These are phyloP conservation scores for Trapa incisa DNA, from an alignment of 345 rosid genomes.

Conservation along the genomic window DNA sequence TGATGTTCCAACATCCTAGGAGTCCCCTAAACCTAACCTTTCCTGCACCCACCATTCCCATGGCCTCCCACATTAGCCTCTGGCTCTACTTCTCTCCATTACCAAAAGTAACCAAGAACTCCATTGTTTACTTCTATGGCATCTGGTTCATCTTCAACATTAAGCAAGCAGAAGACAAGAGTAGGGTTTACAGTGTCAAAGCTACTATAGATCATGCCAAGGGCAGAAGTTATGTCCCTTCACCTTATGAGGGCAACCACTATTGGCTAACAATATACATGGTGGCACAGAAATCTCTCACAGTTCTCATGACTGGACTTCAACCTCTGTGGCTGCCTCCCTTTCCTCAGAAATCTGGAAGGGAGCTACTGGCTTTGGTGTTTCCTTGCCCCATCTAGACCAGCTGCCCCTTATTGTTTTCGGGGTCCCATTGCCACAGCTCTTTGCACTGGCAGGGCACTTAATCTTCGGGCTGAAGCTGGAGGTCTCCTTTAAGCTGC, in stretches of 20 bases:
- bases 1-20: too few species aligned
- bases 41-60: too few species aligned
- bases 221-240: slow-evolving; percentile 1
- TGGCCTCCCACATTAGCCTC: not conserved
- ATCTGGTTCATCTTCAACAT: not conserved
- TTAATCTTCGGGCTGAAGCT: slow-evolving; percentile 18
- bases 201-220: not conserved
- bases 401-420: slow-evolving; percentile 26
- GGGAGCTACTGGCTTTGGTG: slow-evolving; percentile 22
- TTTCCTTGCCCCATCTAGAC: slow-evolving; percentile 20
- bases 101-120: not conserved
- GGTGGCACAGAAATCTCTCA: not conserved
- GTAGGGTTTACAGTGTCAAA: not conserved
- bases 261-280: slow-evolving; percentile 9
- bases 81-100: slow-evolving; percentile 8
- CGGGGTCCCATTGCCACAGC: slow-evolving; percentile 26
- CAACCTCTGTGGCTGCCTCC: not conserved
- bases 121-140: not conserved
- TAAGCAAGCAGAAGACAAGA: not conserved
- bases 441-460: slow-evolving; percentile 18
- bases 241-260: not conserved
- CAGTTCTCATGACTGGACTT: not conserved
- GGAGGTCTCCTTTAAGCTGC: slow-evolving; percentile 28
- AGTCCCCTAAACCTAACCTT: too few species aligned
- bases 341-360: slow-evolving; percentile 26